A percentile compares a stretch with the other conserved stretches of the same genome.
phyloP scores from a whole-genome alignment of 2,329 filamentous ascomycete genomes.

The Anisogramma anomala region DNA sequence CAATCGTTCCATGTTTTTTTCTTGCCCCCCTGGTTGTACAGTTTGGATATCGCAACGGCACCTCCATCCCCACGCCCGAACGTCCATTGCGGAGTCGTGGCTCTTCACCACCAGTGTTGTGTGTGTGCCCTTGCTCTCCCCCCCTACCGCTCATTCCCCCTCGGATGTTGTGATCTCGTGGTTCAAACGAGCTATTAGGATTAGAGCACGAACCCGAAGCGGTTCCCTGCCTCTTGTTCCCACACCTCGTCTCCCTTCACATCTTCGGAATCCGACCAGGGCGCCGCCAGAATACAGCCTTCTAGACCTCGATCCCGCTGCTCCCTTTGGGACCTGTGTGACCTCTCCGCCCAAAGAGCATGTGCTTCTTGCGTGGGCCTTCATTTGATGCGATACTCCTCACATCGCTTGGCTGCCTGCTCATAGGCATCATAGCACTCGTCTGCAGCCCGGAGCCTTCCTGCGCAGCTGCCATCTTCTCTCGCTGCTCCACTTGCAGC shows the following conservation, averaged over 20 bases:
- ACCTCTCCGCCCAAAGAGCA: slow-evolving; percentile 29
- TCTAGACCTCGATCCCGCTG: slow-evolving; percentile 8
- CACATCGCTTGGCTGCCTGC: slow-evolving; percentile 21
- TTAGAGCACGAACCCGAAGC: slow-evolving; percentile 12
- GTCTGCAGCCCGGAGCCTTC: slow-evolving; percentile 10
- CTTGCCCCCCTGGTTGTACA: no score
- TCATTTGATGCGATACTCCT: slow-evolving; percentile 21
- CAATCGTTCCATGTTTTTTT: no score
- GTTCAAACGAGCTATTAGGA: slow-evolving; percentile 12
- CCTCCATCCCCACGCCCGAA: no score
- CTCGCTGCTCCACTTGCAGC: slow-evolving; percentile 35
- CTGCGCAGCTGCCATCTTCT: slow-evolving; percentile 14
- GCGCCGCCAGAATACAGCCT: slow-evolving; percentile 7
- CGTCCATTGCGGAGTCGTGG: no score
- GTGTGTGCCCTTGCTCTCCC: no score
- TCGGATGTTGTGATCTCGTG: no score
- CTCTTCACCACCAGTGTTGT: no score
- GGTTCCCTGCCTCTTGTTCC: neutral
- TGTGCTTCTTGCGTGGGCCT: slow-evolving; percentile 28
- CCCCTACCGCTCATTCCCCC: no score
- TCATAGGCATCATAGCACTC: slow-evolving; percentile 10
- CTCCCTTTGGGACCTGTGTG: slow-evolving; percentile 6
- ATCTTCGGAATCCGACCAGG: neutral
- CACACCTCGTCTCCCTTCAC: slow-evolving; percentile 7
- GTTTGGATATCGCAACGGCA: no score